Evolutionary conservation across 306 rosid species (phyloP).

Genomic region (Medicago truncatula): MtrunA17r5.0-ANR NC_053043.1:15181001-15181500

Average conservation of each 20-base stretch:
- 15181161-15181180: conserved; percentile 20
- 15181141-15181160: neutral
- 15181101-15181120: neutral
- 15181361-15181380: conserved; percentile 1
- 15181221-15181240: neutral
- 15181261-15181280: conserved; percentile 18
- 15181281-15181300: conserved; percentile 10
- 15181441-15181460: conserved; percentile 86
- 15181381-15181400: conserved; percentile 73
- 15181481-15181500: conserved; percentile 91
- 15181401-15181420: conserved; percentile 92
- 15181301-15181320: neutral
- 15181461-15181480: conserved; percentile 82
- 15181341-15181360: conserved; percentile 11
- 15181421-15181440: conserved; percentile 84
- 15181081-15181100: neutral
- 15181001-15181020: neutral
- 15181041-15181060: neutral
- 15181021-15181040: neutral
- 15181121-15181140: neutral
- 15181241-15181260: neutral
- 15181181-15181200: conserved; percentile 12
- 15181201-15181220: neutral
- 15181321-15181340: neutral
- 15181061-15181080: neutral